Conservation (phyloP, 2,329 filamentous ascomycete species). For the Aspergillus bombycis region DNA sequence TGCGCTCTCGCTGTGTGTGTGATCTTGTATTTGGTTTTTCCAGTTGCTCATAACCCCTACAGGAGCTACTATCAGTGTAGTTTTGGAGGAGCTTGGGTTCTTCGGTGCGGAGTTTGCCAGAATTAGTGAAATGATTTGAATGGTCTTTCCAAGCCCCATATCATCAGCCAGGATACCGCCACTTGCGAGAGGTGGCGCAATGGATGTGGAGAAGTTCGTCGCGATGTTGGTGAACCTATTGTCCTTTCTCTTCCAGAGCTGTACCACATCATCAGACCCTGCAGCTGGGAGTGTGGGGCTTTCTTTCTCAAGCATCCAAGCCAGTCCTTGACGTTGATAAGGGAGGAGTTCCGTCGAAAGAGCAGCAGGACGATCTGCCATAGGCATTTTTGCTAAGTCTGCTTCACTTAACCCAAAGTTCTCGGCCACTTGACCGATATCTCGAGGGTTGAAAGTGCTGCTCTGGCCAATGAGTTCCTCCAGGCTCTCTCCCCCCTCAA, state of each 20-base stretch:
- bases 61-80: constrained; percentile 79
- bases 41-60: constrained; percentile 90
- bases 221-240: constrained; percentile 67
- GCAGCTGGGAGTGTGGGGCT: constrained; percentile 64
- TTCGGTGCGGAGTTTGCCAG: constrained; percentile 55
- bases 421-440: constrained; percentile 67
- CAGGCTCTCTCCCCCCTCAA: constrained; percentile 48
- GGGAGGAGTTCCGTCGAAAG: constrained; percentile 72
- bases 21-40: constrained; percentile 75
- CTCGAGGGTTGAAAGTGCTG: constrained; percentile 68
- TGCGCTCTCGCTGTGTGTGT: constrained; percentile 65
- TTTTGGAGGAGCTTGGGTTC: constrained; percentile 53
- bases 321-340: constrained; percentile 77
- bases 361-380: constrained; percentile 67
- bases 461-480: constrained; percentile 69
- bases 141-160: constrained; percentile 89
- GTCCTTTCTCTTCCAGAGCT: constrained; percentile 71
- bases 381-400: constrained; percentile 70
- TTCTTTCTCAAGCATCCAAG: constrained; percentile 81
- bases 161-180: constrained; percentile 89
- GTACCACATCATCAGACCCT: constrained; percentile 65
- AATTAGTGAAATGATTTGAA: constrained; percentile 82
- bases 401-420: constrained; percentile 72
- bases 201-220: constrained; percentile 66
- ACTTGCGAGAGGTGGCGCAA: constrained; percentile 66